Conservation (phyloP, 306 rosid species). For the Hippophae rhamnoides region DNA sequence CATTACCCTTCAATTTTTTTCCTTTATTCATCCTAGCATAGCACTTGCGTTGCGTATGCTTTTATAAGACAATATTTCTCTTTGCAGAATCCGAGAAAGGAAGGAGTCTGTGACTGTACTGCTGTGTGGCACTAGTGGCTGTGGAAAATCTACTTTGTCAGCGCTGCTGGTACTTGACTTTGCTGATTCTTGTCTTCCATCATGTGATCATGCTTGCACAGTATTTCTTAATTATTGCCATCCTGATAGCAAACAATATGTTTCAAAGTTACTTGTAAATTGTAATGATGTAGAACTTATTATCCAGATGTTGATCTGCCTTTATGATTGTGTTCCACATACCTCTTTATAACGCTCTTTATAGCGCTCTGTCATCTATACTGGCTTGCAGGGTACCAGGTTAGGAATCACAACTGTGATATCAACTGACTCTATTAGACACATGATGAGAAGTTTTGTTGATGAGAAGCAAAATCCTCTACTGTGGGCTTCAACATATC, state of each 20-base stretch:
- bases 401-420: constrained; percentile 90
- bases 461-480: constrained; percentile 85
- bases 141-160: constrained; percentile 94
- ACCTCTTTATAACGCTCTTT: constrained; percentile 7
- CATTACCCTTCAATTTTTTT: background rate
- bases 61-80: constrained; percentile 12
- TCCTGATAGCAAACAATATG: background rate
- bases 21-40: background rate
- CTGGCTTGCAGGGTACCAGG: constrained; percentile 68
- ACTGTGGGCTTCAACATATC: constrained; percentile 96
- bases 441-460: constrained; percentile 98
- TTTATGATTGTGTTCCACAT: background rate
- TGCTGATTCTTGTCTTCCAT: constrained; percentile 16
- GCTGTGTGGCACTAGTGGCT: constrained; percentile 95
- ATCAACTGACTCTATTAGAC: constrained; percentile 91
- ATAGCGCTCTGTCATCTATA: constrained; percentile 7
- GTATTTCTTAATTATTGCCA: constrained; percentile 5
- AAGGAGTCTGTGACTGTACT: constrained; percentile 88
- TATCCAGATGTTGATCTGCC: background rate
- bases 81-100: constrained; percentile 72
- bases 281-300: constrained; percentile 2
- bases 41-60: constrained; percentile 1
- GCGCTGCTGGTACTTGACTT: constrained; percentile 73
- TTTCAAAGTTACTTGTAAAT: background rate
- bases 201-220: constrained; percentile 24